Conservation (phyloP, 371 early-diverging fungal species). For the Mucor irregularis region DNA sequence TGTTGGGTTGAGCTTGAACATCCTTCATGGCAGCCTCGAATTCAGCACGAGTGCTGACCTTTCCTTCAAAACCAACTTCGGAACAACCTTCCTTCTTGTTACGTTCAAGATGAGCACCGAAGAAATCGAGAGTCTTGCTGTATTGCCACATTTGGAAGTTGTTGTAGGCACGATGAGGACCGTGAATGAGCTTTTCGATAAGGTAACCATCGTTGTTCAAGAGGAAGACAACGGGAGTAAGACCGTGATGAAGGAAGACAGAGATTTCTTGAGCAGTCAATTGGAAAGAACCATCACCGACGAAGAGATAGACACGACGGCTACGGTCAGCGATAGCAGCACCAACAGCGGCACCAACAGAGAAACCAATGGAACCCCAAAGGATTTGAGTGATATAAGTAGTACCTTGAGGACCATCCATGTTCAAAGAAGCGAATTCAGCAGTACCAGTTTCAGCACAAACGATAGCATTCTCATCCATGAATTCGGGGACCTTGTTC, state of each 20-base stretch:
- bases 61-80: slow-evolving; percentile 27
- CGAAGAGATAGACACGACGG: slow-evolving; percentile 42
- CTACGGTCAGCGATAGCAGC: slow-evolving; percentile 33
- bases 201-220: slow-evolving; percentile 58
- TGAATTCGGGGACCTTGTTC: slow-evolving; percentile 35
- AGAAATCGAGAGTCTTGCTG: slow-evolving; percentile 44
- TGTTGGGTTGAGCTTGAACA: slow-evolving; percentile 19
- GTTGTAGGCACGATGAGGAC: slow-evolving; percentile 47
- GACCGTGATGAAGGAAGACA: slow-evolving; percentile 49
- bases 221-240: slow-evolving; percentile 47
- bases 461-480: slow-evolving; percentile 38
- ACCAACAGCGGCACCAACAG: slow-evolving; percentile 37
- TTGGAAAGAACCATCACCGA: slow-evolving; percentile 61
- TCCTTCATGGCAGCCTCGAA: slow-evolving; percentile 36
- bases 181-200: slow-evolving; percentile 56
- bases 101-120: slow-evolving; percentile 29
- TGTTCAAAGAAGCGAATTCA: slow-evolving; percentile 44
- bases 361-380: slow-evolving; percentile 51
- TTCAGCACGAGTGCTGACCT: slow-evolving; percentile 30
- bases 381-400: slow-evolving; percentile 41
- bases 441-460: slow-evolving; percentile 57
- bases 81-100: slow-evolving; percentile 16
- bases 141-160: slow-evolving; percentile 55
- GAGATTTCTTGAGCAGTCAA: slow-evolving; percentile 52
- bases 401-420: slow-evolving; percentile 34